Evolutionary conservation across 805 yeast genomes (phyloP), one percentile per base, ranked within the genome.

Genomic region (Yarrowia yakushimensis): DNA sequence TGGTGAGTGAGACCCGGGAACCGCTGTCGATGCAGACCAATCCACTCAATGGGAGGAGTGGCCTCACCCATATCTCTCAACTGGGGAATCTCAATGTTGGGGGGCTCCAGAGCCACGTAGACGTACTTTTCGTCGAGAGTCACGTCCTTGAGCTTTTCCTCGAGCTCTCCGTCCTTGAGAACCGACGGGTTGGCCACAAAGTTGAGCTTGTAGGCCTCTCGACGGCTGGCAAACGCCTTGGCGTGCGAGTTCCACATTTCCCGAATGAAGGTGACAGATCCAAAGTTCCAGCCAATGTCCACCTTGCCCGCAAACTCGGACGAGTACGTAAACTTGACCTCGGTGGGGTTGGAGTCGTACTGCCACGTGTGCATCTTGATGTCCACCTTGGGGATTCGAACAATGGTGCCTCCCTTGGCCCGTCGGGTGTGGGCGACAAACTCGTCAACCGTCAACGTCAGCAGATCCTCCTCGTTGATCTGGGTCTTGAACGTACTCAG

Each of bases 1-100:
- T 90, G 93, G 71, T 94, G 97, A 0, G 97, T 87, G 64, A 88
- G 80, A 41, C 88, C 85, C 0, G 99, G 99, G 67, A 94, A 85
- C 67, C 85, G 83, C 68, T 87, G 82, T 67, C 98, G 80, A 72
- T 94, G 94, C 30, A 94, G 79, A 1, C 99, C 99, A 76, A 94
- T 88, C 99, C 99, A 94, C 72, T 94, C 99, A 63, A 94, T 76
- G 1, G 99, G 99, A 0, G 99, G 99, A 0, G 99, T 94, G 1
- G 97, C 98, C 74, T 87, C 92, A 25, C 99, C 98, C 69, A 94
- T 79, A 69, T 94, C 98, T 69, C 85, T 85, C 69, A 94, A 77
- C 67, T 87, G 93, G 1, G 98, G 98, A 18, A 94, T 88, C 65
- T 88, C 96, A 36, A 94, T 90, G 7, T 82, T 78, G 0, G 97